Evolutionary conservation across 192 early-diverging fungal species (phyloP).

Genomic region (Coemansia sp.): DNA sequence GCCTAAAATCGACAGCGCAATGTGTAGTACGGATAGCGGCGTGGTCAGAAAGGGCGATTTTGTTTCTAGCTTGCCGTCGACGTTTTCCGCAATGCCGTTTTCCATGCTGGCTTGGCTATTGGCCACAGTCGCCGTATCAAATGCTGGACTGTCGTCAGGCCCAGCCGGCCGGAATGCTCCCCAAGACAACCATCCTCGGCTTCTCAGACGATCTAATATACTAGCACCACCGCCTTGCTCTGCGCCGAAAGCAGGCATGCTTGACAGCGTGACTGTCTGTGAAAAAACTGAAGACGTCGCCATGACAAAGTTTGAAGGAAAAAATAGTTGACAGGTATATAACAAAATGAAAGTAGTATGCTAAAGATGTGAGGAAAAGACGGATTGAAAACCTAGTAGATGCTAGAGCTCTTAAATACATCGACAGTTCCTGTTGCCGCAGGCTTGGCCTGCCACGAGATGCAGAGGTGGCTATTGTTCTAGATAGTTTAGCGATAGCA

Average conservation of each 20-base stretch:
- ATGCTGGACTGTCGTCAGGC: not conserved
- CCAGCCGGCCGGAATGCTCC: not conserved
- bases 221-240: not conserved
- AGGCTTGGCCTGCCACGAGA: not conserved
- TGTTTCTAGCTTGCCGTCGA: not conserved
- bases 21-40: not conserved
- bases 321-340: not conserved
- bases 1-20: constrained; percentile 2
- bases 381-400: not conserved
- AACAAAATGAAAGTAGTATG: not conserved
- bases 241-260: not conserved
- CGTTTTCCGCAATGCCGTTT: not conserved
- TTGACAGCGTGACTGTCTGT: not conserved
- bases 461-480: not conserved
- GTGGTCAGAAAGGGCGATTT: not conserved
- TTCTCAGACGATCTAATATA: not conserved
- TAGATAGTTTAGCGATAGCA: not conserved
- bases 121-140: not conserved
- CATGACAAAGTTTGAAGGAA: not conserved
- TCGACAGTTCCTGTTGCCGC: not conserved
- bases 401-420: too few relatives aligned
- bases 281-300: not conserved
- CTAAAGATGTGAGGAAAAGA: not conserved
- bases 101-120: not conserved
- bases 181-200: not conserved